These are phyloP conservation scores for Cyclotella kingstonii DNA, from an alignment of 108 stramenopile species.

Conservation along the genomic window DNA sequence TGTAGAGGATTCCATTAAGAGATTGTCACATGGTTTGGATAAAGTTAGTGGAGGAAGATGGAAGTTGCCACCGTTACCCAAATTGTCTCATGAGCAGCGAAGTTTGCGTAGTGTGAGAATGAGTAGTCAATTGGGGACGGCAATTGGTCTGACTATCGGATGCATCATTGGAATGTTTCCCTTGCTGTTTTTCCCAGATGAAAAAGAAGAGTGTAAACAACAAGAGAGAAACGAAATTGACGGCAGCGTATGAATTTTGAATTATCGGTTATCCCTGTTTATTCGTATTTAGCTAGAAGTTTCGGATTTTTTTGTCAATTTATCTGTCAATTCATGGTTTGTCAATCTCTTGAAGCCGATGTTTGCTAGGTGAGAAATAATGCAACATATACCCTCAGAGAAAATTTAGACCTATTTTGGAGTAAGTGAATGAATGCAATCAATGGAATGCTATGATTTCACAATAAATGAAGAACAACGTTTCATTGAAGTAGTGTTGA, in stretches of 20 bases:
- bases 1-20: slow-evolving; percentile 70
- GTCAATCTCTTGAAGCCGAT: too few relatives aligned
- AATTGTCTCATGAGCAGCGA: slow-evolving; percentile 77
- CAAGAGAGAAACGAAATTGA: neutral
- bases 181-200: slow-evolving; percentile 61
- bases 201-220: slow-evolving; percentile 1
- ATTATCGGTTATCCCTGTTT: too few relatives aligned
- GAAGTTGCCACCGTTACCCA: slow-evolving; percentile 53
- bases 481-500: too few relatives aligned
- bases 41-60: slow-evolving; percentile 17
- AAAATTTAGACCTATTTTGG: too few relatives aligned
- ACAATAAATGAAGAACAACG: too few relatives aligned
- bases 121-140: slow-evolving; percentile 76
- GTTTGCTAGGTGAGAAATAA: too few relatives aligned
- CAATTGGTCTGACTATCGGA: slow-evolving; percentile 86
- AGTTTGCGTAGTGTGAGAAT: slow-evolving; percentile 64
- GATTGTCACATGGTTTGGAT: slow-evolving; percentile 12
- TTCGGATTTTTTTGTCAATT: too few relatives aligned
- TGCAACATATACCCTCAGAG: too few relatives aligned
- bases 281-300: too few relatives aligned
- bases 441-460: too few relatives aligned
- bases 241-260: neutral
- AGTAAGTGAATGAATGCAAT: too few relatives aligned
- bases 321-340: too few relatives aligned
- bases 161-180: slow-evolving; percentile 97